Base-by-base conservation (phyloP, 2,329 filamentous ascomycete genomes). In the Claviceps africana region DNA sequence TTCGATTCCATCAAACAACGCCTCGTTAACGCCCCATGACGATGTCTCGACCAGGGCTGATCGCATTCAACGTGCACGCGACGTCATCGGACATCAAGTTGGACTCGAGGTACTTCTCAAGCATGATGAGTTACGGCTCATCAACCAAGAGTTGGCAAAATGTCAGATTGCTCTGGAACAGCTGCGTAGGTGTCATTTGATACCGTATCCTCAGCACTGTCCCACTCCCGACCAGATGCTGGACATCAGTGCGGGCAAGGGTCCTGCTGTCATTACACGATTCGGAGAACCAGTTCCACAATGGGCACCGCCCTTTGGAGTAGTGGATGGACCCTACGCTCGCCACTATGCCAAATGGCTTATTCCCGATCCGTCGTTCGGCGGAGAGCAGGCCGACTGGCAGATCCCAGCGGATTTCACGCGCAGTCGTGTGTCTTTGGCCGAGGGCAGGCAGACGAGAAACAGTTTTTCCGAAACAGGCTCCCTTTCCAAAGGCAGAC, bases 311-410 rank as follows among this genome's bases (percentile, higher is more conserved):
- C 86, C 93, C 3, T 95, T 90, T 74, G 91, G 91, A 58, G 88
- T 96, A 53, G 82, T 83, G 17, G 88, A 96, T 61, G 93, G 93
- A 11, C 90, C 93, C 2, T 97, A 97, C 69, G 84, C 89, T 55
- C 83, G 89, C 59, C 93, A 97, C 71, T 96, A 96, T 69, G 83
- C 88, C 64, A 88, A 87, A 73, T 98, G 93, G 93, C 80, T 98
- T 59, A 83, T 97, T 54, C 87, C 86, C 50, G 89, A 96, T 67
- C 79, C 86, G 53, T 80, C 80, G 48, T 97, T 97, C 67, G 91
- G 96, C 65, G 86, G 85, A 53, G 64, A 76, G 40, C 69, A 75
- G 54, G 71, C 72, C 45, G 72, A 76, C 58, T 67, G 68, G 61
- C 68, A 70, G 53, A 67, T 68, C 33, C 65, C 67, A 47, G 57